These are phyloP conservation scores for Blastocystis sp. DNA, from an alignment of 352 stramenopile species.

Conservation along the genomic window DNA sequence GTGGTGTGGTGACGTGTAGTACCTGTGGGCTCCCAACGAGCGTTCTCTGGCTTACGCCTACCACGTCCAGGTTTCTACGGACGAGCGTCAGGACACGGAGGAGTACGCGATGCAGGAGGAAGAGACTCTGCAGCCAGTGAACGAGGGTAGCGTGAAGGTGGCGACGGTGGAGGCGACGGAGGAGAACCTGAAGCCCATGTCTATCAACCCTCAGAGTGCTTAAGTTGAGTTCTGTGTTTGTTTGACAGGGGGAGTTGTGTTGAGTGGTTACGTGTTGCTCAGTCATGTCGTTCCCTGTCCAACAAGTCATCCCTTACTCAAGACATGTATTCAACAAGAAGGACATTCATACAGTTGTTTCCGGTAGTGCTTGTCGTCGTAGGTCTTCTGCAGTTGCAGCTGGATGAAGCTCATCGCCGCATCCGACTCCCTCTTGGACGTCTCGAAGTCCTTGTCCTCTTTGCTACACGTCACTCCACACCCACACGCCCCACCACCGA, in stretches of 20 bases:
- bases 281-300: too few species aligned
- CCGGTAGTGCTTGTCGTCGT: background rate
- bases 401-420: background rate
- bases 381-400: background rate
- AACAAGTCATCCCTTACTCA: too few species aligned
- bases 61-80: slow-evolving; percentile 72
- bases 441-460: background rate
- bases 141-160: slow-evolving; percentile 39
- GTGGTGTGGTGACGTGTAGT: slow-evolving; percentile 25
- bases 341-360: slow-evolving; percentile 18
- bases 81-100: slow-evolving; percentile 71
- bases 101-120: slow-evolving; percentile 73
- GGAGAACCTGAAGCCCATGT: slow-evolving; percentile 63
- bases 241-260: background rate
- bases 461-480: slow-evolving; percentile 1
- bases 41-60: slow-evolving; percentile 70
- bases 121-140: slow-evolving; percentile 10
- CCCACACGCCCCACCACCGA: background rate
- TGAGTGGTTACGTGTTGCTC: too few species aligned
- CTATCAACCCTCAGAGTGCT: slow-evolving; percentile 62
- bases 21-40: slow-evolving; percentile 72
- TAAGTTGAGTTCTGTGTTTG: slow-evolving; percentile 11
- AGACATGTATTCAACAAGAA: slow-evolving; percentile 5
- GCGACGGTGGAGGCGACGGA: slow-evolving; percentile 57
- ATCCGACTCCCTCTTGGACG: background rate